Evolutionary conservation across 169 alveolate genomes (phyloP).

Genomic region (Neospora caninum): DNA sequence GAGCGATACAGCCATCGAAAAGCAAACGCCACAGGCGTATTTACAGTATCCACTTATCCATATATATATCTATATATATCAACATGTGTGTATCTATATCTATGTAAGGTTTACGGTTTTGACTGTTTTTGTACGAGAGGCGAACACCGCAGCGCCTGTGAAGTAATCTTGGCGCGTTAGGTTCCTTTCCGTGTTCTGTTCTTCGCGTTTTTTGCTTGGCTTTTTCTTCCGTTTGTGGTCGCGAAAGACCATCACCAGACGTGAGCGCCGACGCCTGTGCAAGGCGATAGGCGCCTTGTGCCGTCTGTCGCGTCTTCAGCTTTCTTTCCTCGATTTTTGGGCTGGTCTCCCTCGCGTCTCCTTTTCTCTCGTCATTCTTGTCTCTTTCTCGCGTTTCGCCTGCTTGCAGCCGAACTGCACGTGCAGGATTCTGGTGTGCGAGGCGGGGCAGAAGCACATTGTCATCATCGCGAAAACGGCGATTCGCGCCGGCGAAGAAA

Average conservation of each 20-base stretch:
- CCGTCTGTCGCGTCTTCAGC: no score
- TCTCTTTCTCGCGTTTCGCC: background rate
- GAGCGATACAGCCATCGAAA: background rate
- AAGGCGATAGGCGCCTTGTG: background rate
- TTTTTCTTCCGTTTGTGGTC: background rate
- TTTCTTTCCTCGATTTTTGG: no score
- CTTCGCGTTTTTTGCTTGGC: no score
- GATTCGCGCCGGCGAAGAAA: constrained; percentile 95
- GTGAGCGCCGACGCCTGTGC: background rate
- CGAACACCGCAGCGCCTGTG: background rate
- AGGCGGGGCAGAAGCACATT: constrained; percentile 92
- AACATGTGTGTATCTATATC: background rate
- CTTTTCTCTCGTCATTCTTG: background rate
- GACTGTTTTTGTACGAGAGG: no score
- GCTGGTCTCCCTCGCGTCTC: no score
- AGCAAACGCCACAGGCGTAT: no score
- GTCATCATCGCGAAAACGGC: constrained; percentile 93
- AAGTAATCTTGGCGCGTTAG: background rate
- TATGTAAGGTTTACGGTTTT: no score
- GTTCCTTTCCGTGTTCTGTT: background rate
- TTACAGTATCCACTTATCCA: background rate
- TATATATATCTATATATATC: background rate
- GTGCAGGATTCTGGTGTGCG: constrained; percentile 87
- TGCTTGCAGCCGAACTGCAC: constrained; percentile 85
- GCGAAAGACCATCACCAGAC: background rate